A percentile compares a stretch with the other conserved stretches of the same genome.
phyloP scores from a whole-genome alignment of 352 stramenopile species.

The Phytopythium cucurbitacearum region DNA sequence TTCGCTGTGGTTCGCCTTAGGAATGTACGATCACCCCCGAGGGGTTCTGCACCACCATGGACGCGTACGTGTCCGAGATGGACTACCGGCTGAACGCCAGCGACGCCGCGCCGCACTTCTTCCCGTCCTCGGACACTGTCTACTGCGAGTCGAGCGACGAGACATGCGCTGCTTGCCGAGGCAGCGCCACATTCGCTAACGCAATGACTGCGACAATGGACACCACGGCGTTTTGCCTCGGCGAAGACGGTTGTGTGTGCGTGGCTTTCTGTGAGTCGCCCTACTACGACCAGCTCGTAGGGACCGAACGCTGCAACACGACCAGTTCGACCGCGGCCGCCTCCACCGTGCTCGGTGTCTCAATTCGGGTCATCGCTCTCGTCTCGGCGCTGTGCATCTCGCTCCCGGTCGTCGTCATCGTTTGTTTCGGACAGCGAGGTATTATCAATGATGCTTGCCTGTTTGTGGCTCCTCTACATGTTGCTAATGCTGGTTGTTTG shows the following conservation, averaged over 20 bases:
- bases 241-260: slow-evolving; percentile 28
- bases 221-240: slow-evolving; percentile 23
- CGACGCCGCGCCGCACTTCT: slow-evolving; percentile 22
- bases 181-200: slow-evolving; percentile 1
- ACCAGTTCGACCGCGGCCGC: not conserved
- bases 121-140: slow-evolving; percentile 39
- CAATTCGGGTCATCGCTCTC: slow-evolving; percentile 5
- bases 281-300: slow-evolving; percentile 13
- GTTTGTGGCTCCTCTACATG: not conserved
- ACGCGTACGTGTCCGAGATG: slow-evolving; percentile 16
- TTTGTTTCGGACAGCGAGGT: slow-evolving; percentile 11
- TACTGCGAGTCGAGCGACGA: slow-evolving; percentile 36
- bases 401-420: not conserved
- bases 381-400: slow-evolving; percentile 5
- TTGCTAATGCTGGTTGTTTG: not conserved
- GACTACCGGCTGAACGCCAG: slow-evolving; percentile 23
- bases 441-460: not conserved
- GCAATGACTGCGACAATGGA: slow-evolving; percentile 2
- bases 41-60: slow-evolving; percentile 28
- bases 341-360: not conserved
- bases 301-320: slow-evolving; percentile 10
- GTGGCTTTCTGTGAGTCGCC: slow-evolving; percentile 31
- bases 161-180: slow-evolving; percentile 17
- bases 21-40: slow-evolving; percentile 28
- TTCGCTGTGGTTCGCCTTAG: slow-evolving; percentile 3